These are phyloP conservation scores for Magnaporthiopsis incrustans DNA, from an alignment of 2,329 filamentous ascomycete species.

Conservation along the genomic window DNA sequence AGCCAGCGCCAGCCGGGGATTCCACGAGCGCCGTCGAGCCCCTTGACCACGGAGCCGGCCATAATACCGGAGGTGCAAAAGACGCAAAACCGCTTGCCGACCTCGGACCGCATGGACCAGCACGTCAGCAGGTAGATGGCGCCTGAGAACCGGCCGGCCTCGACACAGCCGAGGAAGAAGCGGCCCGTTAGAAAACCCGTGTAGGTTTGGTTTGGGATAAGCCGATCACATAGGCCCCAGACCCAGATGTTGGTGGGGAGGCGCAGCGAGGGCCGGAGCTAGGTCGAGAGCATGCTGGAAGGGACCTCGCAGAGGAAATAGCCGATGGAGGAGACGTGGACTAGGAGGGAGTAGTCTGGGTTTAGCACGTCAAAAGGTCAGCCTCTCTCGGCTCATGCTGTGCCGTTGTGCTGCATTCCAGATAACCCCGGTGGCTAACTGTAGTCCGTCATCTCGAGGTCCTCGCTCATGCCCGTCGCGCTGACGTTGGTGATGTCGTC, in stretches of 20 bases:
- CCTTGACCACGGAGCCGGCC: constrained; percentile 56
- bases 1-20: constrained; percentile 57
- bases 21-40: constrained; percentile 51
- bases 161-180: no score
- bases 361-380: no score
- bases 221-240: constrained; percentile 1
- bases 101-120: constrained; percentile 5
- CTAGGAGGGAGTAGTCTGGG: constrained; percentile 4
- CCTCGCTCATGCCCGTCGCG: not conserved
- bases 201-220: not conserved
- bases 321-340: constrained; percentile 7
- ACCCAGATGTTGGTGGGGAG: not conserved
- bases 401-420: not conserved
- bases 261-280: not conserved
- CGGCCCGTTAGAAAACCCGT: not conserved
- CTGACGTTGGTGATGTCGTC: not conserved
- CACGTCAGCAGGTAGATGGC: constrained; percentile 5
- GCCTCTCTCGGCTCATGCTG: no score
- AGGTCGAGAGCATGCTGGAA: constrained; percentile 2
- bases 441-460: not conserved
- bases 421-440: not conserved
- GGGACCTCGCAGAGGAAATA: constrained; percentile 5
- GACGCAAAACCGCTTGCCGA: constrained; percentile 20
- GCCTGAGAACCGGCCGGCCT: not conserved
- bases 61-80: constrained; percentile 61